Conservation (phyloP, 78 protist species). For the Dictyostelium firmibasis region DNA sequence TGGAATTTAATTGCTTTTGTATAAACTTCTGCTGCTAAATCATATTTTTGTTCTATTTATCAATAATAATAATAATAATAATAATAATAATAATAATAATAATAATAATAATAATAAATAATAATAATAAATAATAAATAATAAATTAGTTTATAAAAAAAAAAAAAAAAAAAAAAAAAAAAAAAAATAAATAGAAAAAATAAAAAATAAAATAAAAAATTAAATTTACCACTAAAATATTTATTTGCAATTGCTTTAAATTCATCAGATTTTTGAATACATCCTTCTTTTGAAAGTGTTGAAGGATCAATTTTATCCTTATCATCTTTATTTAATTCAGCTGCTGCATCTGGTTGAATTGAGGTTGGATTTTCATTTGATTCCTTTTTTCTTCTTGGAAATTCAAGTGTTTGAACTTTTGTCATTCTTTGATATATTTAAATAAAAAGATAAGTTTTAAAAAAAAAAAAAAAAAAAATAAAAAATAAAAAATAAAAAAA, state of each 20-base stretch:
- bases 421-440: not conserved
- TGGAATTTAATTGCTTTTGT: constrained; percentile 85
- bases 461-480: not conserved
- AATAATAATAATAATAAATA: not conserved
- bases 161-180: not conserved
- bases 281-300: constrained; percentile 26
- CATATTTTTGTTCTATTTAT: constrained; percentile 57
- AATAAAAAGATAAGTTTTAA: not conserved
- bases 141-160: too few species aligned
- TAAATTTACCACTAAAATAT: constrained; percentile 60
- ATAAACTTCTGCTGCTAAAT: constrained; percentile 80
- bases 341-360: not conserved
- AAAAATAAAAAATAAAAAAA: not conserved
- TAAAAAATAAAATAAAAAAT: too few species aligned
- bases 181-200: too few species aligned
- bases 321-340: not conserved
- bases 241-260: constrained; percentile 70
- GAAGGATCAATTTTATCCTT: not conserved
- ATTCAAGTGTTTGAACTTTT: not conserved
- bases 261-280: constrained; percentile 59
- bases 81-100: not conserved
- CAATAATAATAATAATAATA: not conserved
- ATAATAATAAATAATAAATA: not conserved
- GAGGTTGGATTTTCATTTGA: not conserved
- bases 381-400: constrained; percentile 58